Percentiles rank a stretch among this genome's conserved stretches.
Evolutionary conservation across 2,329 filamentous ascomycete species (phyloP).

Genomic region (Chrysoporthe deuterocubensis): DNA sequence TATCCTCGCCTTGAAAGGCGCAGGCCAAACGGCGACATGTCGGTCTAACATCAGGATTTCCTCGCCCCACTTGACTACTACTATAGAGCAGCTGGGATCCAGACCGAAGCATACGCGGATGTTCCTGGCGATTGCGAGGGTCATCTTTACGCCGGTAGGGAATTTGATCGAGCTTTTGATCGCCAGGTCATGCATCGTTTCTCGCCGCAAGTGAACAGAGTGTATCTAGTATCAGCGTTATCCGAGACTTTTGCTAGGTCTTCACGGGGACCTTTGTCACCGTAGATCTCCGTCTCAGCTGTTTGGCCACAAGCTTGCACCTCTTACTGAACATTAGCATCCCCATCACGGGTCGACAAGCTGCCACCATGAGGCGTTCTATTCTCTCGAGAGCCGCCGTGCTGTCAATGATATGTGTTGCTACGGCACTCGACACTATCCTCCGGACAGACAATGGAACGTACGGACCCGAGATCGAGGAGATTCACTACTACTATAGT

Average conservation of each 20-base stretch:
- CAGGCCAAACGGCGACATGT: background rate
- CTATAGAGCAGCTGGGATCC: background rate
- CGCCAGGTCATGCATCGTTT: background rate
- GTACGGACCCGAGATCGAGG: constrained; percentile 50
- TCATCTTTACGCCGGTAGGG: background rate
- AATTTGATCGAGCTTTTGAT: background rate
- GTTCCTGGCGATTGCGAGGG: background rate
- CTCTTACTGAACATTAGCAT: background rate
- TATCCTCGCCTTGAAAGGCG: background rate
- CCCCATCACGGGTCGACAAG: background rate
- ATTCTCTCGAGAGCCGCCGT: background rate
- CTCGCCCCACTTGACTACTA: background rate
- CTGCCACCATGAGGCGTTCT: background rate
- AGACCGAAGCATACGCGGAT: background rate
- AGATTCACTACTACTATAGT: constrained; percentile 53
- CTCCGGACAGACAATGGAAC: constrained; percentile 45
- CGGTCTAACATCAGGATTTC: background rate
- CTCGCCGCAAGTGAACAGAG: background rate
- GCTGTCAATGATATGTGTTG: background rate
- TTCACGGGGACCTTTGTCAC: background rate
- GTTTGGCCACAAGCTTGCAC: background rate
- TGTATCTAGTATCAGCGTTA: background rate
- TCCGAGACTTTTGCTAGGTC: background rate
- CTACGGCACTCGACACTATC: background rate
- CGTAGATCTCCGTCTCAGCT: background rate